Evolutionary conservation across 2,329 filamentous ascomycete species (phyloP).

Genomic region (Aspergillus pseudoglaucus): DNA sequence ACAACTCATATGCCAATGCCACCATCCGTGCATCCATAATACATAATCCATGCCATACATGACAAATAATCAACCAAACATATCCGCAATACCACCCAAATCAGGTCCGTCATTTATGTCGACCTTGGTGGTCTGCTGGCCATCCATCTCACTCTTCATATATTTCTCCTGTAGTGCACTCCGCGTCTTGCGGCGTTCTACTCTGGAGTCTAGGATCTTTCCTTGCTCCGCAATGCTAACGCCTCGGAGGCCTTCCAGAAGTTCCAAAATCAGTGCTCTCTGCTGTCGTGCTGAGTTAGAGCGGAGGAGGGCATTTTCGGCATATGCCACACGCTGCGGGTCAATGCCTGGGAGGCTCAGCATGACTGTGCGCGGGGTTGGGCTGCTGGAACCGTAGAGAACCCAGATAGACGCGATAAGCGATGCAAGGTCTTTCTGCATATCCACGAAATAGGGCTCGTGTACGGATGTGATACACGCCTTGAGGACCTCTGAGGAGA

Average conservation of each 20-base stretch:
- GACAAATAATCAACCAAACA: conserved; percentile 40
- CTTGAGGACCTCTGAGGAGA: conserved; percentile 80
- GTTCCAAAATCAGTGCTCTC: conserved; percentile 71
- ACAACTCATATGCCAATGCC: not conserved
- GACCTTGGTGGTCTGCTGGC: conserved; percentile 34
- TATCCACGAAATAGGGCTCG: conserved; percentile 93
- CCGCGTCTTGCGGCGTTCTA: conserved; percentile 37
- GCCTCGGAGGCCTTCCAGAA: conserved; percentile 80
- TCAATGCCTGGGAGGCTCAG: conserved; percentile 72
- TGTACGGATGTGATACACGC: conserved; percentile 85
- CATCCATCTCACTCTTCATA: conserved; percentile 41
- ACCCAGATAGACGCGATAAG: conserved; percentile 81
- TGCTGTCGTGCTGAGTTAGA: conserved; percentile 64
- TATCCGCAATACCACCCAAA: conserved; percentile 47
- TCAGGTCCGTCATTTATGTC: conserved; percentile 44
- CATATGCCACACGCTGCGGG: conserved; percentile 58
- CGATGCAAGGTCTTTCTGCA: conserved; percentile 83
- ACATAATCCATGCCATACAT: not conserved
- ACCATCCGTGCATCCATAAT: not conserved
- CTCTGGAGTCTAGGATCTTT: conserved; percentile 54
- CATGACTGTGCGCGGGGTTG: conserved; percentile 69
- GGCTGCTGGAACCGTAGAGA: conserved; percentile 63
- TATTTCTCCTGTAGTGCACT: conserved; percentile 38
- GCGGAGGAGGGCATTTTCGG: conserved; percentile 52
- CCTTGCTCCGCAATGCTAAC: conserved; percentile 92